phyloP scores from a whole-genome alignment of 2,329 filamentous ascomycete species.

The Magnaporthiopsis rhizophila region DNA sequence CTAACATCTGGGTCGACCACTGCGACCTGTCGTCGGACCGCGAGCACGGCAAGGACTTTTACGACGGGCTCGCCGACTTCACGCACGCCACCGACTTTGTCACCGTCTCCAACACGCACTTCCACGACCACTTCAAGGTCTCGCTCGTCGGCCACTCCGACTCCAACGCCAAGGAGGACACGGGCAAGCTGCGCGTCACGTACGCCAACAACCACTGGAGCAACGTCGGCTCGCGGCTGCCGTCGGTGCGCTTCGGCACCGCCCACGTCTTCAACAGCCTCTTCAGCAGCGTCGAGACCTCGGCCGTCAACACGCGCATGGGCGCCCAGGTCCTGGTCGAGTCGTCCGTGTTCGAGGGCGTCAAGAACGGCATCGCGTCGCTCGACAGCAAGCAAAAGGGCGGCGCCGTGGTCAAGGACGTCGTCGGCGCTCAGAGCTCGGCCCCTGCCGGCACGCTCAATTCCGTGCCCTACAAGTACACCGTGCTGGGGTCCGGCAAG shows the following conservation, averaged over 20 bases:
- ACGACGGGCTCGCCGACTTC: conserved; percentile 57
- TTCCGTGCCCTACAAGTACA: conserved; percentile 45
- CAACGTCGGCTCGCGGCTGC: conserved; percentile 56
- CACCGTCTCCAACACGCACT: conserved; percentile 36
- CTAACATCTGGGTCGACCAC: conserved; percentile 61
- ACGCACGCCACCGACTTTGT: conserved; percentile 57
- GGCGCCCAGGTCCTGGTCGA: conserved; percentile 49
- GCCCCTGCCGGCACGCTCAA: conserved; percentile 42
- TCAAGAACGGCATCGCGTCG: conserved; percentile 24
- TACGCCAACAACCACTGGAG: conserved; percentile 59
- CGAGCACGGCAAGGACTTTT: conserved; percentile 59
- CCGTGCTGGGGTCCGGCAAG: conserved; percentile 37
- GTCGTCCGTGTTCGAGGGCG: conserved; percentile 41
- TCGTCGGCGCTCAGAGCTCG: conserved; percentile 36
- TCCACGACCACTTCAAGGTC: conserved; percentile 46
- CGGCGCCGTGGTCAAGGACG: conserved; percentile 32
- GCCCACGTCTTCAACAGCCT: conserved; percentile 48
- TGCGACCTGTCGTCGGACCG: conserved; percentile 53
- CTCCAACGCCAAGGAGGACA: conserved; percentile 49
- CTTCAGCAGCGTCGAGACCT: conserved; percentile 33
- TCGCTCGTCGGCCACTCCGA: conserved; percentile 54
- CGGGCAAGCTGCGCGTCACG: conserved; percentile 53
- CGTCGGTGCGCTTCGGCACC: conserved; percentile 58
- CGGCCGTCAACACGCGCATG: conserved; percentile 46
- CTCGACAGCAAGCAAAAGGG: conserved; percentile 33